phyloP scores from a whole-genome alignment of 1,284 basidiomycete genomes.

The Malassezia pachydermatis region DNA sequence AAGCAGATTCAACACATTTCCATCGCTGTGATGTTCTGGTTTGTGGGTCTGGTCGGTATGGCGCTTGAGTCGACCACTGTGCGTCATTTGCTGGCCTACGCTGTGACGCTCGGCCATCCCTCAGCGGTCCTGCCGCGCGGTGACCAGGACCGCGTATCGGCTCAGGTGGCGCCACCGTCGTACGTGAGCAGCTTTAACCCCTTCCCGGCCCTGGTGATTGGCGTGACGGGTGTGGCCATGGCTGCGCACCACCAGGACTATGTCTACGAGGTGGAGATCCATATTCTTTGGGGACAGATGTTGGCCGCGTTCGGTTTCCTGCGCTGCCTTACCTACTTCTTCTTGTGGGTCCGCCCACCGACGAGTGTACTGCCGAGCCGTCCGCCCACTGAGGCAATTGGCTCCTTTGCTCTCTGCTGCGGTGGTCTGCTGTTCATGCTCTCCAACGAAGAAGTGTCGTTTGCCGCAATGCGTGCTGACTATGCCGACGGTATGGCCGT shows the following conservation, averaged over 20 bases:
- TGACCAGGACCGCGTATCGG: slow-evolving; percentile 20
- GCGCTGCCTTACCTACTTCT: slow-evolving; percentile 80
- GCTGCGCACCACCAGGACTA: slow-evolving; percentile 86
- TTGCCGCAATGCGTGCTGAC: slow-evolving; percentile 80
- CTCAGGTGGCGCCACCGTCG: slow-evolving; percentile 32
- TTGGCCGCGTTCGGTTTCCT: slow-evolving; percentile 68
- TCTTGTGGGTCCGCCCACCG: slow-evolving; percentile 68
- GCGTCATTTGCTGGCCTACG: slow-evolving; percentile 28
- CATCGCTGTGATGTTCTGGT: slow-evolving; percentile 93
- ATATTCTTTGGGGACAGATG: slow-evolving; percentile 81
- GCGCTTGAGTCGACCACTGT: slow-evolving; percentile 64
- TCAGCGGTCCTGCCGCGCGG: slow-evolving; percentile 7
- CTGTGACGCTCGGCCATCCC: slow-evolving; percentile 24
- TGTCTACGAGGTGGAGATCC: slow-evolving; percentile 70
- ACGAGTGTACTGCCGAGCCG: slow-evolving; percentile 64
- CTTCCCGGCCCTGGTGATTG: slow-evolving; percentile 68
- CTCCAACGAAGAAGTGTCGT: slow-evolving; percentile 77
- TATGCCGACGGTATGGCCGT: slow-evolving; percentile 62
- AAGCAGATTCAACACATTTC: slow-evolving; percentile 91
- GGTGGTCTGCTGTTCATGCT: slow-evolving; percentile 87
- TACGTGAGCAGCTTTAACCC: slow-evolving; percentile 81
- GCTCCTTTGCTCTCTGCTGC: slow-evolving; percentile 71
- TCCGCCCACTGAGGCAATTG: slow-evolving; percentile 83
- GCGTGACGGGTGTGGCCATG: slow-evolving; percentile 88
- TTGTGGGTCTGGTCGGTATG: slow-evolving; percentile 80